Evolutionary conservation across 2,329 filamentous ascomycete species (phyloP), one percentile per base, ranked within the genome.

Genomic region (Pseudocercospora eumusae): DNA sequence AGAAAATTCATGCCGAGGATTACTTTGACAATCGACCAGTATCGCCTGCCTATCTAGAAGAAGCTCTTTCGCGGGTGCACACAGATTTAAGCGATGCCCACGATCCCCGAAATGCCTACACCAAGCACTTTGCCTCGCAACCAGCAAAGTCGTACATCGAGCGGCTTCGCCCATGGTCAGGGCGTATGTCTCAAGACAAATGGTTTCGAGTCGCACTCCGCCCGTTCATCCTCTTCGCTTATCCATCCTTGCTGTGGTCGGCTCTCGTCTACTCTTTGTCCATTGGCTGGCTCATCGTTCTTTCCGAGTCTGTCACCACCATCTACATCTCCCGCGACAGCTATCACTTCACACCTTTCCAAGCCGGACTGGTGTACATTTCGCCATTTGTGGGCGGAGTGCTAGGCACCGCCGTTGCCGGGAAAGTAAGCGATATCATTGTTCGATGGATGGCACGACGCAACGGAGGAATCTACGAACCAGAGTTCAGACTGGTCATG

Each of bases 381-480:
- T 93, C 90, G 0, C 93, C 93, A 0, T 97, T 98, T 70, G 78
- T 97, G 4, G 93, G 92, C 13, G 92, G 91, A 7, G 84, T 98
- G 4, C 81, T 97, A 0, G 93, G 93, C n/a, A 96, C 93, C 0
- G 92, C 89, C 0, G 91, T 97, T 0, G 93, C 93, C 0, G 95
- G 93, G 44, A 91, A 89, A 72, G 83, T 96, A 11, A 95, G 90
- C 3, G 95, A 98, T 71, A 71, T 93, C 1, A 86, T 98, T 53
- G 92, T 96, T 5, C 87, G 87, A 57, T 88, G 81, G 62, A 92
- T 98, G 89, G 84, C 91, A 1, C 84, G 88, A 36, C 87, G 88
- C 27, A 98, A 98, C 69, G 92, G 91, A n/a, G 93, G 93, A 1
- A 81, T 98, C 2, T 98, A 97, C 74, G 93, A 98, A 75, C 93